Conservation (phyloP, 768 basidiomycete genomes). For the Mycena floridula region DNA sequence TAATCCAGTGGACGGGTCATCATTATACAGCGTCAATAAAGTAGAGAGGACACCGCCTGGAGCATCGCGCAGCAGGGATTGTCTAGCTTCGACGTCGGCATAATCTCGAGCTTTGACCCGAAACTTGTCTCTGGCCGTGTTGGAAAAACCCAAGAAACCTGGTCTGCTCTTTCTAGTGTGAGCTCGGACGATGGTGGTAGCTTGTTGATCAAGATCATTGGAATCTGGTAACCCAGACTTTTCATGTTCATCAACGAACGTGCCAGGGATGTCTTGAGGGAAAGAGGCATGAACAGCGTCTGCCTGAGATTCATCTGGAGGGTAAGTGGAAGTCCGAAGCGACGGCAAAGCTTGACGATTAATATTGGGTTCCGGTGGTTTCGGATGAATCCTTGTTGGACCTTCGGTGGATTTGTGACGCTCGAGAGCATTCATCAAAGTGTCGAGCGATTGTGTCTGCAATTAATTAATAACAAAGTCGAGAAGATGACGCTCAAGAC, state of each 20-base stretch:
- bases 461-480: neutral
- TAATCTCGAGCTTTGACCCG: slow-evolving; percentile 8
- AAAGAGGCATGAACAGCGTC: neutral
- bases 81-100: slow-evolving; percentile 9
- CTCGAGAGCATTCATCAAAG: slow-evolving; percentile 45
- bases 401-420: slow-evolving; percentile 30
- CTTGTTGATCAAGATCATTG: slow-evolving; percentile 27
- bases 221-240: slow-evolving; percentile 50
- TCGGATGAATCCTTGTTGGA: slow-evolving; percentile 6
- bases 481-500: slow-evolving; percentile 3
- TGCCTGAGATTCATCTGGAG: slow-evolving; percentile 2
- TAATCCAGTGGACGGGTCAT: slow-evolving; percentile 12
- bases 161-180: slow-evolving; percentile 29
- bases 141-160: slow-evolving; percentile 1
- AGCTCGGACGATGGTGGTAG: slow-evolving; percentile 36
- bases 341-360: neutral
- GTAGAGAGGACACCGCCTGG: slow-evolving; percentile 57
- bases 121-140: slow-evolving; percentile 5
- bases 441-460: slow-evolving; percentile 44
- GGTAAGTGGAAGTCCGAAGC: neutral
- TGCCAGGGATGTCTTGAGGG: slow-evolving; percentile 37
- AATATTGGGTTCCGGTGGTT: slow-evolving; percentile 11
- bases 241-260: slow-evolving; percentile 58
- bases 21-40: slow-evolving; percentile 57
- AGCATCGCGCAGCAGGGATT: slow-evolving; percentile 7